These are phyloP conservation scores for Flaveria brownii DNA, from an alignment of 129 eudicot species.

Conservation along the genomic window DNA sequence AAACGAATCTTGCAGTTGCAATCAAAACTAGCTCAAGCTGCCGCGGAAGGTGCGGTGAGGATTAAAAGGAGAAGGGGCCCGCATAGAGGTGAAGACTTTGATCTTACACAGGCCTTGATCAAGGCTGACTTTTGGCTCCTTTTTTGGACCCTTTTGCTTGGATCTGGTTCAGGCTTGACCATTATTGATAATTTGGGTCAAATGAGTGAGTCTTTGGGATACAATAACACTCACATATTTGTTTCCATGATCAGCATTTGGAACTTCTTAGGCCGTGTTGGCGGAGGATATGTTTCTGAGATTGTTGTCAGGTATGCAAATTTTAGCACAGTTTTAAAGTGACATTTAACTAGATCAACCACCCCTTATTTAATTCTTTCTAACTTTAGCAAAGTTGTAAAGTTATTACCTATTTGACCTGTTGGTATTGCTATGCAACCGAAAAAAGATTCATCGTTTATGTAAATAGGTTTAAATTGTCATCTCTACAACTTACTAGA, in stretches of 20 bases:
- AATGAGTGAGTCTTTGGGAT: slow-evolving; percentile 94
- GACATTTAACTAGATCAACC: not conserved
- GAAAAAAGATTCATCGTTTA: not conserved
- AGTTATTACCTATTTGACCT: not conserved
- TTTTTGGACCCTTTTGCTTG: slow-evolving; percentile 76
- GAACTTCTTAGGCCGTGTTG: slow-evolving; percentile 97
- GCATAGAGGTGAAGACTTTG: slow-evolving; percentile 97
- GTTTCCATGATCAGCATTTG: slow-evolving; percentile 98
- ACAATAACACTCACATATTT: slow-evolving; percentile 77
- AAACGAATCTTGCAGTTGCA: slow-evolving; percentile 81
- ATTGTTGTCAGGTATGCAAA: slow-evolving; percentile 67
- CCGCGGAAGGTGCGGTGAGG: slow-evolving; percentile 99
- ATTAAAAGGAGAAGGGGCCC: slow-evolving; percentile 81
- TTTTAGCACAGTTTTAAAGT: not conserved
- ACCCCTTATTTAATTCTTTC: not conserved
- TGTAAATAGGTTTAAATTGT: not conserved
- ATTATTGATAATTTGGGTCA: slow-evolving; percentile 94
- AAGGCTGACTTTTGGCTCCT: slow-evolving; percentile 97
- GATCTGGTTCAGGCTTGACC: slow-evolving; percentile 97
- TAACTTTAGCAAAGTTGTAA: not conserved
- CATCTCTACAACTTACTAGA: not conserved
- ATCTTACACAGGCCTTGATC: slow-evolving; percentile 79
- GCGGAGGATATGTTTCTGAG: slow-evolving; percentile 96
- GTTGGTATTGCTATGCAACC: not conserved
- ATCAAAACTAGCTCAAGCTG: slow-evolving; percentile 81